These are phyloP conservation scores for Phytophthora constricta DNA, from an alignment of 352 stramenopile species.

Conservation along the genomic window DNA sequence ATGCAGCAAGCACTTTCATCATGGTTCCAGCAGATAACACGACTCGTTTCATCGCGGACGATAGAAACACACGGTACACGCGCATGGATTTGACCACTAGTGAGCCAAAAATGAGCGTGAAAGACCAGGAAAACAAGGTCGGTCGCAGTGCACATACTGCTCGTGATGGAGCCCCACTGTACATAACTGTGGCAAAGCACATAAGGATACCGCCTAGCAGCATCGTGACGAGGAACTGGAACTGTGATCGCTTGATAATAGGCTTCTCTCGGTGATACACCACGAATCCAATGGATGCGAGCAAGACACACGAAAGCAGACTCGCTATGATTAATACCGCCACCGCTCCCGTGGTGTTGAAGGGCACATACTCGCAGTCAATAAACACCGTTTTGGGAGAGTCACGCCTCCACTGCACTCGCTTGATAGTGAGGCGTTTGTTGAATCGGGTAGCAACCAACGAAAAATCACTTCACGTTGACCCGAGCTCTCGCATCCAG, in stretches of 20 bases:
- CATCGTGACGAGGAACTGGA: conserved; percentile 63
- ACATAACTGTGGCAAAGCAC: conserved; percentile 43
- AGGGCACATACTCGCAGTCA: conserved; percentile 55
- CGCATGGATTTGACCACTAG: conserved; percentile 60
- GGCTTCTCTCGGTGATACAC: conserved; percentile 42
- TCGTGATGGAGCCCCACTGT: conserved; percentile 49
- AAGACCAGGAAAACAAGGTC: conserved; percentile 40
- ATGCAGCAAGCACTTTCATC: conserved; percentile 47
- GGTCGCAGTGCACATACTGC: conserved; percentile 45
- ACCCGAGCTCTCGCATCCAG: conserved; percentile 30
- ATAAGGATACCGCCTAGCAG: conserved; percentile 59
- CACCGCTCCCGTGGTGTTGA: conserved; percentile 26
- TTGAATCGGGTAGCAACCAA: conserved; percentile 40
- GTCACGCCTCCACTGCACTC: conserved; percentile 42
- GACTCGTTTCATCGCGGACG: conserved; percentile 47
- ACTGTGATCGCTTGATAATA: conserved; percentile 76
- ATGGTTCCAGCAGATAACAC: conserved; percentile 45
- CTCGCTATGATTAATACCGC: conserved; percentile 25
- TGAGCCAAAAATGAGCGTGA: conserved; percentile 61
- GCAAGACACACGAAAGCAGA: conserved; percentile 31
- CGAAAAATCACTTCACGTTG: conserved; percentile 33
- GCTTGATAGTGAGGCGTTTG: conserved; percentile 34
- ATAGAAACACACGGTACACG: conserved; percentile 60
- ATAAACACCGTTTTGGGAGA: conserved; percentile 35
- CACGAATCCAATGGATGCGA: conserved; percentile 41